Conservation (phyloP, 2,329 filamentous ascomycete genomes). For the Neobulgaria alba region DNA sequence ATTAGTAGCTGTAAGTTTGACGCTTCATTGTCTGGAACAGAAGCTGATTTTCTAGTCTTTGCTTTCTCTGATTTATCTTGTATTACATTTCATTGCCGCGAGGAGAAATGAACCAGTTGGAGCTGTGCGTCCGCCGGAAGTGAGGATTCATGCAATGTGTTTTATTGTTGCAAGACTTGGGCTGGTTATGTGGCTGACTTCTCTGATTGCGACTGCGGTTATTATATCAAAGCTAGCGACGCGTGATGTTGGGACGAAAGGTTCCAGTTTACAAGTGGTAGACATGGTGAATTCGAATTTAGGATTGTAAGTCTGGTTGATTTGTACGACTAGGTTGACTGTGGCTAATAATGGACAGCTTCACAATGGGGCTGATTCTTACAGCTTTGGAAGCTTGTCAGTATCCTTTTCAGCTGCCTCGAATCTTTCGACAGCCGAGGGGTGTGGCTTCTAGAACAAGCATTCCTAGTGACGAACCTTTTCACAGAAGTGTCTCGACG, state of each 20-base stretch:
- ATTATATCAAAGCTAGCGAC: constrained; percentile 12
- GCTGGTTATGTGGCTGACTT: constrained; percentile 17
- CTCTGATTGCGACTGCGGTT: constrained; percentile 14
- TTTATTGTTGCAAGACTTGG: constrained; percentile 20
- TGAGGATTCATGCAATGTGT: constrained; percentile 17
- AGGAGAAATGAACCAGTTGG: constrained; percentile 17
- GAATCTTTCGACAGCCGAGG: constrained; percentile 3
- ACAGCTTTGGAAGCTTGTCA: constrained; percentile 22
- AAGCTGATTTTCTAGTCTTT: constrained; percentile 11
- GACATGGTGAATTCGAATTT: constrained; percentile 15
- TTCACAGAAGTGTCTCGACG: constrained; percentile 14
- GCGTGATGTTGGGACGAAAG: constrained; percentile 6
- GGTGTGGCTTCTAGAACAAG: constrained; percentile 14
- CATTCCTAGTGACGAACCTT: constrained; percentile 14
- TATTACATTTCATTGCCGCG: constrained; percentile 15
- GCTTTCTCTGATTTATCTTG: constrained; percentile 17
- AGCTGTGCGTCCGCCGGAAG: constrained; percentile 12
- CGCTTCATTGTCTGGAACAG: not conserved
- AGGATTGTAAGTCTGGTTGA: constrained; percentile 15
- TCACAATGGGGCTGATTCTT: constrained; percentile 18
- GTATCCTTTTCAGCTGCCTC: constrained; percentile 18
- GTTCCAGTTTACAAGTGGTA: constrained; percentile 14
- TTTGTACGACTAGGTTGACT: not conserved
- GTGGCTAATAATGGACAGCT: constrained; percentile 7
- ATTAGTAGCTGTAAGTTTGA: not conserved